A percentile compares a stretch with the other conserved stretches of the same genome.
Evolutionary conservation across 768 basidiomycete genomes (phyloP).

Genomic region (Tricholoma matsutake): DNA sequence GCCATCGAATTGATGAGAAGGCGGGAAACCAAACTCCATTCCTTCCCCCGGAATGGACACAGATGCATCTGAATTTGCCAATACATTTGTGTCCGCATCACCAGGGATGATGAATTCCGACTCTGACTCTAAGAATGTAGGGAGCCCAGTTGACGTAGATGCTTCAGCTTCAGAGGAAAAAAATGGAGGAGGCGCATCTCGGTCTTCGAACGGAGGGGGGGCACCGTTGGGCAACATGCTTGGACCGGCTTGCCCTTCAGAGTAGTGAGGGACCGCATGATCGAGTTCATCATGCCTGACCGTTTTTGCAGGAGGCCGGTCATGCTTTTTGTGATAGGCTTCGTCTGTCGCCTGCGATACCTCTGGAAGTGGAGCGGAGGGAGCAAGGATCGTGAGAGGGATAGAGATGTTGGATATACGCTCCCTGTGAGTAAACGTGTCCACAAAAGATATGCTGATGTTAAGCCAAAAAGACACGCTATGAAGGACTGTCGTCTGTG

Average conservation of each 20-base stretch:
- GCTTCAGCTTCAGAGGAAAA: constrained; percentile 51
- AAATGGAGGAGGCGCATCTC: constrained; percentile 77
- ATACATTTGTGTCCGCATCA: constrained; percentile 36
- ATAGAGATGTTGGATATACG: constrained; percentile 60
- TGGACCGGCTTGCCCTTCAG: constrained; percentile 72
- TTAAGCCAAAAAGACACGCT: constrained; percentile 74
- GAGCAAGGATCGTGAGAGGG: constrained; percentile 70
- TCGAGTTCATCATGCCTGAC: constrained; percentile 68
- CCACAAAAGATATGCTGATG: constrained; percentile 74
- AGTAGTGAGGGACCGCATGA: constrained; percentile 57
- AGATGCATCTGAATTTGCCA: constrained; percentile 28
- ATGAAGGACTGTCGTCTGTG: constrained; percentile 81
- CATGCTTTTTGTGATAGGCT: constrained; percentile 87
- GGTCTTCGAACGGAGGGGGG: constrained; percentile 84
- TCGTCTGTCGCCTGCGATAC: constrained; percentile 68
- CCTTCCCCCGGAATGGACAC: constrained; percentile 68
- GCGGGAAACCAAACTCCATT: constrained; percentile 66
- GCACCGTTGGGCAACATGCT: constrained; percentile 62
- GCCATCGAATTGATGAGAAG: constrained; percentile 78
- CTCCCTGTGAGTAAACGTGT: constrained; percentile 65
- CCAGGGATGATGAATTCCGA: constrained; percentile 66
- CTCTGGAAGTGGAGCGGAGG: constrained; percentile 76
- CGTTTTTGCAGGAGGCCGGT: constrained; percentile 71
- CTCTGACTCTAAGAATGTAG: constrained; percentile 81
- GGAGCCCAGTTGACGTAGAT: constrained; percentile 58